These are phyloP conservation scores for Musa acuminata DNA, from an alignment of 176 grass and related monocot genomes.

Conservation along the genomic window DNA sequence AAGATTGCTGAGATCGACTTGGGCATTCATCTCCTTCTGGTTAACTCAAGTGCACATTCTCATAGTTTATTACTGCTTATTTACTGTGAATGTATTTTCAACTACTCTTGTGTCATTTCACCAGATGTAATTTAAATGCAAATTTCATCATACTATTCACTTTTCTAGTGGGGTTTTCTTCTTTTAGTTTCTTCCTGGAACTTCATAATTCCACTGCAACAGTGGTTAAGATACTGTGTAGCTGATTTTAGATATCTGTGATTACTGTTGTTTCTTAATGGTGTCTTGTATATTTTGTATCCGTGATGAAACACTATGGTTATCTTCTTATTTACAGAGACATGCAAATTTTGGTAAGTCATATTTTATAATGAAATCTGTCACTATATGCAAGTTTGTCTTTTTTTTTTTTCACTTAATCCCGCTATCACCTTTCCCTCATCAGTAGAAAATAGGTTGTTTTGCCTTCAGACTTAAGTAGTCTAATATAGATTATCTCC, in stretches of 20 bases:
- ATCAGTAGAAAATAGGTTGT: not conserved
- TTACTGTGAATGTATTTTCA: not conserved
- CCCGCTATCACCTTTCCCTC: not conserved
- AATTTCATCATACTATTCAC: not conserved
- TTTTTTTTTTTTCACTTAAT: not conserved
- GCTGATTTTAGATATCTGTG: not conserved
- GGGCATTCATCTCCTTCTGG: too few species aligned
- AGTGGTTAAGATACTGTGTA: not conserved
- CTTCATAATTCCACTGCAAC: not conserved
- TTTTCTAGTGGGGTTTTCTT: too few species aligned
- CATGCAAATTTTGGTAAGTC: not conserved
- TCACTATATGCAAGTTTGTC: not conserved
- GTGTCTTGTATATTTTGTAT: not conserved
- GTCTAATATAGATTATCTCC: slow-evolving; percentile 18
- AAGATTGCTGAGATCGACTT: too few species aligned
- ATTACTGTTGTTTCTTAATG: not conserved
- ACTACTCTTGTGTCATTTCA: not conserved
- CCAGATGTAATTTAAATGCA: not conserved
- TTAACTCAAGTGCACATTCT: not conserved
- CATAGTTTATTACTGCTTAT: not conserved
- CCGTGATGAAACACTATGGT: not conserved
- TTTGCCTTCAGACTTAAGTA: not conserved
- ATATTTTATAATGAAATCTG: too few species aligned
- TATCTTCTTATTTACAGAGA: not conserved
- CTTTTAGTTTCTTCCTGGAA: not conserved